Conservation (phyloP, 805 yeast genomes). For the Nakazawaea ernobii region DNA sequence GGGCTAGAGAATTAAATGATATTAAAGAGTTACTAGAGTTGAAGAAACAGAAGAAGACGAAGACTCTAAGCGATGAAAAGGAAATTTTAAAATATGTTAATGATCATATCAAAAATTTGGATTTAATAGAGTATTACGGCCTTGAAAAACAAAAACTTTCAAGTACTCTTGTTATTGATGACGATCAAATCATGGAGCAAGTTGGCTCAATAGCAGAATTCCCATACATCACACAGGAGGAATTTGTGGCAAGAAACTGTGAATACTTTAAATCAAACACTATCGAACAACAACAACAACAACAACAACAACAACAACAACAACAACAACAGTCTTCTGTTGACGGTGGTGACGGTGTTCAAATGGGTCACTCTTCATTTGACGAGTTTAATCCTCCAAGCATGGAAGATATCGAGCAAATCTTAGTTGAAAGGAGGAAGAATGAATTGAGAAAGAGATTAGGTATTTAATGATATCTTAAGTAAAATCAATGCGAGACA, state of each 20-base stretch:
- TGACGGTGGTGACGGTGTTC: too few relatives aligned
- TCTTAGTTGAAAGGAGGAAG: slow-evolving; percentile 41
- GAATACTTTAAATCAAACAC: neutral
- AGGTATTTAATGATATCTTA: slow-evolving; percentile 10
- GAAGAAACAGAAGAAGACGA: slow-evolving; percentile 18
- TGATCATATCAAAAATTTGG: slow-evolving; percentile 17
- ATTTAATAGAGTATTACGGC: slow-evolving; percentile 37
- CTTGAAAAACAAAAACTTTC: slow-evolving; percentile 24
- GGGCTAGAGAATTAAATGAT: slow-evolving; percentile 78
- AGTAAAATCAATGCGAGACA: too few relatives aligned
- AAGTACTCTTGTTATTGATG: neutral
- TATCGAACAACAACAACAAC: slow-evolving; percentile 1
- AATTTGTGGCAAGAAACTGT: slow-evolving; percentile 13
- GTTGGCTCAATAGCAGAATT: slow-evolving; percentile 10
- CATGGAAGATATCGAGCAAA: slow-evolving; percentile 34
- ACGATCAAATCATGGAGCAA: slow-evolving; percentile 3
- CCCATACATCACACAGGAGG: slow-evolving; percentile 5
- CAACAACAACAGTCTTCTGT: too few relatives aligned
- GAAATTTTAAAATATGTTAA: slow-evolving; percentile 13
- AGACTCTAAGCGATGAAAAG: slow-evolving; percentile 15
- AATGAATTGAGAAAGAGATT: slow-evolving; percentile 36
- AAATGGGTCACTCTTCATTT: slow-evolving; percentile 10
- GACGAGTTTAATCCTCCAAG: slow-evolving; percentile 27
- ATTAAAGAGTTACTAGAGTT: slow-evolving; percentile 44
- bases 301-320: too few relatives aligned